phyloP scores from a whole-genome alignment of 139 green algal species.

The Closterium sp. region DNA sequence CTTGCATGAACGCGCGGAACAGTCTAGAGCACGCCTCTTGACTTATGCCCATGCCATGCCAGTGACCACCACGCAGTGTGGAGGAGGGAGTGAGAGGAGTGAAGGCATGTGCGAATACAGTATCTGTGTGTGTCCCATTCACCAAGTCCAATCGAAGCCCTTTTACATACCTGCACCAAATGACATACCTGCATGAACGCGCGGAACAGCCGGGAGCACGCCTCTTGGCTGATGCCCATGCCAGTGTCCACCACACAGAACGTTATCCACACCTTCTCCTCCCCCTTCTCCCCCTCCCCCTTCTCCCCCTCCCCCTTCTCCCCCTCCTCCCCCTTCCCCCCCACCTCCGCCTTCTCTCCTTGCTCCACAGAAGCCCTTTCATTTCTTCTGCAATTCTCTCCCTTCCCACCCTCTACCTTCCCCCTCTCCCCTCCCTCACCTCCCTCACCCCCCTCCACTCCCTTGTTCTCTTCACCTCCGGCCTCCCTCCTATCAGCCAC shows the following conservation, averaged over 20 bases:
- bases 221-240: slow-evolving; percentile 22
- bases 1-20: slow-evolving; percentile 43
- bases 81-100: no score
- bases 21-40: slow-evolving; percentile 6
- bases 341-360: background rate
- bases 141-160: background rate
- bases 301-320: background rate
- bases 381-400: background rate
- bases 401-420: no score
- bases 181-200: slow-evolving; percentile 29
- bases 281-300: background rate
- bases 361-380: background rate
- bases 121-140: no score
- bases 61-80: slow-evolving; percentile 18
- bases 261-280: background rate
- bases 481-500: no score
- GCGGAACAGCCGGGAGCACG: slow-evolving; percentile 15
- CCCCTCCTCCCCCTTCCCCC: background rate
- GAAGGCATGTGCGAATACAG: no score
- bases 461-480: no score
- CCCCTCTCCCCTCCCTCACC: background rate
- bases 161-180: slow-evolving; percentile 6
- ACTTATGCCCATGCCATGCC: slow-evolving; percentile 23
- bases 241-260: slow-evolving; percentile 31
- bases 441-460: no score